phyloP scores from a whole-genome alignment of 768 basidiomycete genomes.

The Chalciporus piperatus region DNA sequence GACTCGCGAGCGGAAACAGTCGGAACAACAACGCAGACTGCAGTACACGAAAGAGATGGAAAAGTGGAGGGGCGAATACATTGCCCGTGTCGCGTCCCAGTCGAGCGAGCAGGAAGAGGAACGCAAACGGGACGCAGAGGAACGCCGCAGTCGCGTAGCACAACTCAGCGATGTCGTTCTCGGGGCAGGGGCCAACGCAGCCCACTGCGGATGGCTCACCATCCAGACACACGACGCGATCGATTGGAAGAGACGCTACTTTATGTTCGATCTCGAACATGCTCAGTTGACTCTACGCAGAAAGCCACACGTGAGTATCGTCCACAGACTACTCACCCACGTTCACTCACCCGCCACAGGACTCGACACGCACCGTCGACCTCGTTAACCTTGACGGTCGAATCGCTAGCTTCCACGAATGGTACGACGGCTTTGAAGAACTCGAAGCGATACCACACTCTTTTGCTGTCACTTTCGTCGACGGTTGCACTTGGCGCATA shows the following conservation, averaged over 20 bases:
- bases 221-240: constrained; percentile 53
- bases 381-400: constrained; percentile 46
- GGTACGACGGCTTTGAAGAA: constrained; percentile 67
- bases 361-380: constrained; percentile 26
- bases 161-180: constrained; percentile 47
- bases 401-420: constrained; percentile 51
- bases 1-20: constrained; percentile 45
- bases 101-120: constrained; percentile 44
- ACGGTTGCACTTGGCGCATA: constrained; percentile 52
- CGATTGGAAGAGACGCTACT: constrained; percentile 66
- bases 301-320: constrained; percentile 44
- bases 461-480: constrained; percentile 61
- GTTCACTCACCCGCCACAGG: constrained; percentile 22
- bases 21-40: constrained; percentile 46
- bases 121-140: constrained; percentile 39
- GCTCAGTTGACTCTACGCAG: constrained; percentile 46
- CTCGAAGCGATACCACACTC: constrained; percentile 63
- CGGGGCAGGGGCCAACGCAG: constrained; percentile 37
- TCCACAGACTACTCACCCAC: not conserved
- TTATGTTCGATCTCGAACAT: constrained; percentile 47
- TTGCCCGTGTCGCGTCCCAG: constrained; percentile 42
- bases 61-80: constrained; percentile 51
- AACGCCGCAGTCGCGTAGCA: constrained; percentile 37
- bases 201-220: constrained; percentile 58
- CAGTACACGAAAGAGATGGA: constrained; percentile 52